Base-by-base conservation (phyloP, 23 red algal genomes). In the Agarophyton chilense region DNA sequence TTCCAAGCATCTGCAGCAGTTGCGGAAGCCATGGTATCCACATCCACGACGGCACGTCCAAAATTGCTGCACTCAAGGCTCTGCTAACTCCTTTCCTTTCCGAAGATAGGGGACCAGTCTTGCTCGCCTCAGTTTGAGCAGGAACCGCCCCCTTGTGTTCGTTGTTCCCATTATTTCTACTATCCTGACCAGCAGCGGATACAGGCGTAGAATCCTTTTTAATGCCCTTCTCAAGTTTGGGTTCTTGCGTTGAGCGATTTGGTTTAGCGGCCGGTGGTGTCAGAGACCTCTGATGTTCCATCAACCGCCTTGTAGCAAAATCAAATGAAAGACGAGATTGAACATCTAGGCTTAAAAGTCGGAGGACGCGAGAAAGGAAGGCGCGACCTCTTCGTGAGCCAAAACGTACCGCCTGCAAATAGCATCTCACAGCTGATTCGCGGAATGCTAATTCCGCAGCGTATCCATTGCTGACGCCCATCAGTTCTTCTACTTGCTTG, bases 21-120 rank as follows among this genome's bases (percentile, higher is more conserved):
- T 99, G 86, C 22, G 84, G 58, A 26, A 95, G 57, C 93, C 93
- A 99, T 43, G 97, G 97, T 9, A 99, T 43, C 97, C 97, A 99
- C 80, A 96, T 81, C 97, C 97, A 99, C n/a, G 54, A 54, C 41
- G 97, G 97, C 24, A 99, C 18, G 79, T 70, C 88, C 43, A 46
- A 56, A 31, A 51, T 88, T 3, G 77, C 68, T n/a, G 41, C 39
- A 74, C 68, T 74, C 12, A 74, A 18, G 24, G 68, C 68, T 47
- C 41, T 43, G 43, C 68, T 74, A 25, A 49, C 68, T 26, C 68
- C 68, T 13, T 77, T 62, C 66, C 72, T 47, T 26, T 74, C 70
- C 7, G 36, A 78, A 65, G 85, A 79, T 13, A 61, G 36, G 3
- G 45, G 34, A 54, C 46, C 44, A 24, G 47, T 61, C 71, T 77